phyloP scores from a whole-genome alignment of 345 rosid genomes.

The Citrus unshiu region DNA sequence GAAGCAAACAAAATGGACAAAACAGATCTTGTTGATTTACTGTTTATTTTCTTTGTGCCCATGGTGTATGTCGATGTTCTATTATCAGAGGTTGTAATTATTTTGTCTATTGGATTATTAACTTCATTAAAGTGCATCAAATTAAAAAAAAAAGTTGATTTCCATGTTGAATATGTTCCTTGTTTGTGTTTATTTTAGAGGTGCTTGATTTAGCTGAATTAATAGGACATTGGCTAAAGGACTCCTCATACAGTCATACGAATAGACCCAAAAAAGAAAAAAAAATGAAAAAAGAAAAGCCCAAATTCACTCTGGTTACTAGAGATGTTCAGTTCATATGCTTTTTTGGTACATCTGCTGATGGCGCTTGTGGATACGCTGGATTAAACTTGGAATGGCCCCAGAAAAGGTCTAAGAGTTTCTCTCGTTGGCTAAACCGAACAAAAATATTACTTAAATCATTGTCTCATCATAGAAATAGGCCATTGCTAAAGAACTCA shows the following conservation, averaged over 20 bases:
- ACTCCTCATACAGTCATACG: too few relatives aligned
- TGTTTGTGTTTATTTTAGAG: constrained; percentile 24
- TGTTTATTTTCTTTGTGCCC: background rate
- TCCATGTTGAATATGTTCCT: background rate
- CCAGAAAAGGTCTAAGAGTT: too few relatives aligned
- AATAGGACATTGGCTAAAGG: too few relatives aligned
- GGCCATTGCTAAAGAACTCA: too few relatives aligned
- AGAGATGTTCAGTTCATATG: constrained; percentile 55
- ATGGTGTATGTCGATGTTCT: background rate
- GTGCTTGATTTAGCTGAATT: too few relatives aligned
- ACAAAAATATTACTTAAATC: too few relatives aligned
- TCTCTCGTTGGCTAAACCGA: too few relatives aligned
- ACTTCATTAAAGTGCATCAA: background rate
- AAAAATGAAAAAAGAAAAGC: background rate
- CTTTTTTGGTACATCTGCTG: constrained; percentile 16
- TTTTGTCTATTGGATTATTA: background rate
- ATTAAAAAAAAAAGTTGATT: background rate
- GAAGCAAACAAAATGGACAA: background rate
- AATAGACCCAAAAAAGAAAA: too few relatives aligned
- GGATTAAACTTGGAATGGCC: too few relatives aligned
- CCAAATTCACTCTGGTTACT: background rate
- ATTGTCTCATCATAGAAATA: too few relatives aligned
- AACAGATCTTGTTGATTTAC: background rate
- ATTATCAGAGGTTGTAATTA: background rate
- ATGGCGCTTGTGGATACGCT: too few relatives aligned